phyloP scores from a whole-genome alignment of 1,139 yeast species.

The Sugiyamaella neomexicana region DNA sequence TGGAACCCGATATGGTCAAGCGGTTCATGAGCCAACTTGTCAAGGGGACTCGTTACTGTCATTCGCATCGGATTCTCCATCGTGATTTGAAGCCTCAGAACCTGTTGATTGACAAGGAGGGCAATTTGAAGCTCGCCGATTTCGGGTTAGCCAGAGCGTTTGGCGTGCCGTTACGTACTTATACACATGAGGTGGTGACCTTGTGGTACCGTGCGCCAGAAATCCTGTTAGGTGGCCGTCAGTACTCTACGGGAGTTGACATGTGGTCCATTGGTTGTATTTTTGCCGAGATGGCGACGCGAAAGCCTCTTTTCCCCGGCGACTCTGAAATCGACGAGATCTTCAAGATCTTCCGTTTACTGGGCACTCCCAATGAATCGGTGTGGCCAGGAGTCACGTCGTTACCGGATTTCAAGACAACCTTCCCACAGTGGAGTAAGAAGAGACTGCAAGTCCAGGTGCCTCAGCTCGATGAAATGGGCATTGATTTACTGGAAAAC shows the following conservation, averaged over 20 bases:
- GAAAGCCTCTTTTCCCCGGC: conserved; percentile 95
- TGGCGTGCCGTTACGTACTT: conserved; percentile 95
- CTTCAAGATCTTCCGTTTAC: conserved; percentile 84
- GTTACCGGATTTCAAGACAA: conserved; percentile 91
- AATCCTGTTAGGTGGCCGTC: conserved; percentile 91
- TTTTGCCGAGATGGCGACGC: conserved; percentile 96
- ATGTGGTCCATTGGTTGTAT: conserved; percentile 99
- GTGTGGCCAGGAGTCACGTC: conserved; percentile 96
- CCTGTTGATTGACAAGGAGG: conserved; percentile 89
- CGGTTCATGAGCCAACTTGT: conserved; percentile 90
- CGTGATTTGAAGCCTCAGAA: conserved; percentile 97
- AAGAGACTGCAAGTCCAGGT: conserved; percentile 70
- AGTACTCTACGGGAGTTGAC: conserved; percentile 96
- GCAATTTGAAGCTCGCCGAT: conserved; percentile 92
- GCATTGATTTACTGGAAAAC: conserved; percentile 77
- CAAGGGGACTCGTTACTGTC: conserved; percentile 92
- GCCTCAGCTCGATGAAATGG: conserved; percentile 70
- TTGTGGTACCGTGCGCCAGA: conserved; percentile 99
- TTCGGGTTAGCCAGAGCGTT: conserved; percentile 96
- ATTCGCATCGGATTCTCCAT: conserved; percentile 90
- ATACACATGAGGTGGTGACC: conserved; percentile 97
- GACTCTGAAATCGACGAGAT: conserved; percentile 98
- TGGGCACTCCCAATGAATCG: conserved; percentile 94
- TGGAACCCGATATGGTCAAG: conserved; percentile 88
- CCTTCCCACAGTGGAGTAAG: conserved; percentile 93